Percentiles rank a stretch among this genome's conserved stretches.
Evolutionary conservation across 2,329 filamentous ascomycete genomes (phyloP).

Genomic region (Hyphodiscus sp.): DNA sequence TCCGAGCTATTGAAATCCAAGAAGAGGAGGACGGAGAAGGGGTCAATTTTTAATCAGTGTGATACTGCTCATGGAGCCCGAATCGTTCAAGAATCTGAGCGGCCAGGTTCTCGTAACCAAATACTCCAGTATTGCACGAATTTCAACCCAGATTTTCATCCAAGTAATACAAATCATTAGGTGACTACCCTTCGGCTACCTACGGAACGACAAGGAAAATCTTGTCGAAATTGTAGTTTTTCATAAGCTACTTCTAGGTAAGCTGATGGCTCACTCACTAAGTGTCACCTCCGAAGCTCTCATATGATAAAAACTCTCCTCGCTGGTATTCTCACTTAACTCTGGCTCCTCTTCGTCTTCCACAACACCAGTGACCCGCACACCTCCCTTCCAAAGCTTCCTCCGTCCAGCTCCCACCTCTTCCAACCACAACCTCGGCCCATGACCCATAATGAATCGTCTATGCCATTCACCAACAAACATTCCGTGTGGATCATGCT

Average conservation of each 20-base stretch:
- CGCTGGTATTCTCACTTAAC: background rate
- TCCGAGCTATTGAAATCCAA: too few relatives aligned
- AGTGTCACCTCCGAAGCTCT: constrained; percentile 14
- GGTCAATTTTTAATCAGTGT: too few relatives aligned
- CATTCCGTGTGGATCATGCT: constrained; percentile 74
- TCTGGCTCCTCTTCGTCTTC: constrained; percentile 3
- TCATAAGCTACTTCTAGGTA: background rate
- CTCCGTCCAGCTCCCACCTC: constrained; percentile 24
- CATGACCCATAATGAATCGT: constrained; percentile 49
- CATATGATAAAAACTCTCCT: constrained; percentile 24
- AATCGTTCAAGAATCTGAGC: too few relatives aligned
- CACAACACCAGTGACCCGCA: constrained; percentile 18
- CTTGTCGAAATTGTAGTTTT: background rate
- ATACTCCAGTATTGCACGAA: too few relatives aligned
- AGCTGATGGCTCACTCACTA: background rate
- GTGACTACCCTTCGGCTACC: too few relatives aligned
- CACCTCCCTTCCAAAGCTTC: constrained; percentile 21
- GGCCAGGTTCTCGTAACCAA: too few relatives aligned
- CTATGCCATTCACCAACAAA: constrained; percentile 90
- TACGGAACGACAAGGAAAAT: too few relatives aligned
- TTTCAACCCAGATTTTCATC: too few relatives aligned
- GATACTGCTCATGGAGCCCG: too few relatives aligned
- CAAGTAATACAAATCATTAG: too few relatives aligned
- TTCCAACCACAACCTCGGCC: constrained; percentile 22
- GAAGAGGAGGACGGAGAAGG: too few relatives aligned